Evolutionary conservation across 1,139 yeast genomes (phyloP), one percentile per base, ranked within the genome.

Genomic region (Saccharomyces hybrid): DNA sequence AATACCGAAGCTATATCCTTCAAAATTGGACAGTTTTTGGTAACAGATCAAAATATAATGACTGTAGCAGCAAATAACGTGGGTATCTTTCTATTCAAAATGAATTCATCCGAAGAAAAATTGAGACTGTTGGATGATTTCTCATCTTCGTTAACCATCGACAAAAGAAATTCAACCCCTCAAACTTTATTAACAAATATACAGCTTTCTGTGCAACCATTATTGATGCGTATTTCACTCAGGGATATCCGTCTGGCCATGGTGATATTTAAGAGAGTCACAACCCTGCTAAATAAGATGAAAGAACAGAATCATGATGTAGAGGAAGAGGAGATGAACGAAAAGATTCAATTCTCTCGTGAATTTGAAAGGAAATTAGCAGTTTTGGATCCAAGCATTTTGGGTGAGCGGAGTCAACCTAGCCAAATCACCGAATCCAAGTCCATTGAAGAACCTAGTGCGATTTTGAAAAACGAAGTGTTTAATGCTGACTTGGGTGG

Each of bases 1-100:
- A 79, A 84, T 58, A 82, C 96, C 0, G 96, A 91, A 63, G 99
- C 99, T 0, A 79, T 93, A 57, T 97, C 93, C 1, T 86, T 93
- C 71, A 88, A 88, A 62, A 83, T 90, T 16, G 95, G 86, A 56
- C 97, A 91, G 64, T 71, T 91, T 7, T 73, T 87, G 50, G 65
- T 89, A 3, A 80, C 93, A 0, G 83, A 87, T 58, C 90, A 87
- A 63, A 81, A 83, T 57, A 77, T 82, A 1, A 55, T 63, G 0
- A 80, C 91, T 1, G 69, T 90, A 7, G 83, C 90, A 14, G 85
- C 88, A 0, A 81, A 84, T 60, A 88, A 87, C 58, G 81, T 90
- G 54, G 98, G 99, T 1, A 82, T 95, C 84, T 95, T 87, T 63
- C 73, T 93, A 60, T 82, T 91, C 51, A 78, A 75, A 27, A 91